These are phyloP conservation scores for Acidomyces sp. DNA, from an alignment of 495 filamentous ascomycete species.

Conservation along the genomic window DNA sequence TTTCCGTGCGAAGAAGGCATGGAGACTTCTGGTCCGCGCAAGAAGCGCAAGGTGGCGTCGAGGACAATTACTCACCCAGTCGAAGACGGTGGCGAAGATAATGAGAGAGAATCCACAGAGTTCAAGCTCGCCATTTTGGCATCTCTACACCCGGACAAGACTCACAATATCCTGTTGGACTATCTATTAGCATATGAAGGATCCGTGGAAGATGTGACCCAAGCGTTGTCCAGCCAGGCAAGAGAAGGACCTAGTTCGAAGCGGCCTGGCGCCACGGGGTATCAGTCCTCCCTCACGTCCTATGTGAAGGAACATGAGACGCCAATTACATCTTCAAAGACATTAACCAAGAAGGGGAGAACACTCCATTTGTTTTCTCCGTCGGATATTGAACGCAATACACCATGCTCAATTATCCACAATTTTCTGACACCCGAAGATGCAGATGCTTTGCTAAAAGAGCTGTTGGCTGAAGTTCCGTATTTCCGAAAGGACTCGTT, in stretches of 20 bases:
- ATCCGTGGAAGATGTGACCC: slow-evolving; percentile 50
- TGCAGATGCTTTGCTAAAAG: slow-evolving; percentile 58
- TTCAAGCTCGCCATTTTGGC: slow-evolving; percentile 71
- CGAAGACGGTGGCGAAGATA: slow-evolving; percentile 4
- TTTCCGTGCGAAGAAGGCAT: slow-evolving; percentile 26
- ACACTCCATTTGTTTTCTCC: slow-evolving; percentile 74
- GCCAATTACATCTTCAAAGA: slow-evolving; percentile 20
- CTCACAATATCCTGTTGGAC: slow-evolving; percentile 57
- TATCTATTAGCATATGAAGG: slow-evolving; percentile 64
- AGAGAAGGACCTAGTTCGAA: slow-evolving; percentile 25
- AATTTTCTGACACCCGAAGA: slow-evolving; percentile 65
- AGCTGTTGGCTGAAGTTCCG: slow-evolving; percentile 63
- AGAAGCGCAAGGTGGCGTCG: slow-evolving; percentile 33
- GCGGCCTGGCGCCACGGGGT: slow-evolving; percentile 28
- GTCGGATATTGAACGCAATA: slow-evolving; percentile 61
- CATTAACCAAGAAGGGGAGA: slow-evolving; percentile 58
- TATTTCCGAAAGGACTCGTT: slow-evolving; percentile 63
- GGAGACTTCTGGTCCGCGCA: slow-evolving; percentile 46
- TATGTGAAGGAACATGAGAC: slow-evolving; percentile 10
- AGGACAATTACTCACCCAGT: slow-evolving; percentile 1
- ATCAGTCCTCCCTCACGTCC: slow-evolving; percentile 44
- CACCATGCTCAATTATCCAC: slow-evolving; percentile 81
- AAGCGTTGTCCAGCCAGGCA: slow-evolving; percentile 35
- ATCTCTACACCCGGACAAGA: slow-evolving; percentile 53
- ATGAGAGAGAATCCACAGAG: slow-evolving; percentile 67